A percentile compares a stretch with the other conserved stretches of the same genome.
These are phyloP conservation scores for Citrullus mucosospermus DNA, from an alignment of 306 rosid species.

Conservation along the genomic window DNA sequence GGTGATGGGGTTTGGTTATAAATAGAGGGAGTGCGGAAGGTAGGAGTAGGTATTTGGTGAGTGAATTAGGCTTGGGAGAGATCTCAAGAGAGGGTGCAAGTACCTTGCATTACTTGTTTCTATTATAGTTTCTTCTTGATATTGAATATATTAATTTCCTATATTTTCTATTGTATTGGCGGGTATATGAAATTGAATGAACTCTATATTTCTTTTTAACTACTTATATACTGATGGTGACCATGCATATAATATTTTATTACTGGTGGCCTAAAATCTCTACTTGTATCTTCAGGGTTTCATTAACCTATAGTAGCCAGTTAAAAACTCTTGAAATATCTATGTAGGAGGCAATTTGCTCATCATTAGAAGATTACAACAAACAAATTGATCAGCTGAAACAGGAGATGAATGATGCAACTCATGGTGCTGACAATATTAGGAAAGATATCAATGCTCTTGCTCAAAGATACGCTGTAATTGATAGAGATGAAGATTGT, in stretches of 20 bases:
- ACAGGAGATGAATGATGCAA: conserved; percentile 97
- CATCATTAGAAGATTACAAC: conserved; percentile 93
- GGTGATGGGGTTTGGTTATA: no score
- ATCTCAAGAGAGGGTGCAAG: no score
- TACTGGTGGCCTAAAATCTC: neutral
- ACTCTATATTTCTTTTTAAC: neutral
- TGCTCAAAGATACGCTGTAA: conserved; percentile 94
- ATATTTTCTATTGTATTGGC: neutral
- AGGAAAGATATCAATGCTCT: conserved; percentile 94
- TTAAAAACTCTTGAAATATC: conserved; percentile 1
- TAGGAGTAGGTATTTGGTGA: no score
- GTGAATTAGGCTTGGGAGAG: no score
- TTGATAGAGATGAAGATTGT: conserved; percentile 91
- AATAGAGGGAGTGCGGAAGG: no score
- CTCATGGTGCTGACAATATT: conserved; percentile 94
- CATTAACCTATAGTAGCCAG: neutral
- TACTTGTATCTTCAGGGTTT: neutral
- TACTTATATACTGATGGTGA: neutral
- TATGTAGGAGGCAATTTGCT: conserved; percentile 85
- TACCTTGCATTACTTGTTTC: no score
- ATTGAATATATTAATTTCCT: no score
- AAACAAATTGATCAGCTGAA: conserved; percentile 91
- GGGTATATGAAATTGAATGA: neutral
- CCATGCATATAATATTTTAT: neutral
- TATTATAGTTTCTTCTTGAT: no score